Conservation (phyloP, 352 stramenopile genomes). For the Pythium folliculosum region DNA sequence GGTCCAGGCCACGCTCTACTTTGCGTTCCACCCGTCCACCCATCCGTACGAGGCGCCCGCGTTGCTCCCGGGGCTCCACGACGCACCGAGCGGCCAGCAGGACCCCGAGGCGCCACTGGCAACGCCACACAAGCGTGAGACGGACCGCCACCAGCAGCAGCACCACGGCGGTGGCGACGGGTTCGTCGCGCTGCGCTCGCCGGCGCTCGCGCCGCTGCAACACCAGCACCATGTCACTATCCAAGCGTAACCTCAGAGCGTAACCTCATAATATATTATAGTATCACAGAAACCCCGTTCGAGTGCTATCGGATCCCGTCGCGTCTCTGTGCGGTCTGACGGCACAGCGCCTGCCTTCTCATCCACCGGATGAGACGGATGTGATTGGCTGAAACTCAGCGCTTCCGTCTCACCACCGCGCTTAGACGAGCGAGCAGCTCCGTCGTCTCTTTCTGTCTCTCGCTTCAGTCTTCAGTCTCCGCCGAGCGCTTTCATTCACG, state of each 20-base stretch:
- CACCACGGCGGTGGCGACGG: neutral
- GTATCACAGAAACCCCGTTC: neutral
- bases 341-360: slow-evolving; percentile 1
- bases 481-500: neutral
- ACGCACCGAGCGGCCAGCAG: no score
- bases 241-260: neutral
- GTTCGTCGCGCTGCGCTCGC: neutral
- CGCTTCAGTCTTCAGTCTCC: neutral
- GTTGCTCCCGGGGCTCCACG: no score
- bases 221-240: neutral
- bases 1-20: slow-evolving; percentile 41
- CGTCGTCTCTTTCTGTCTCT: neutral
- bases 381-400: slow-evolving; percentile 20
- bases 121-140: neutral
- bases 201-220: neutral
- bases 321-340: slow-evolving; percentile 2
- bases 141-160: neutral
- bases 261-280: neutral
- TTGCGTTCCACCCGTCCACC: slow-evolving; percentile 37
- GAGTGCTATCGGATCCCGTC: neutral
- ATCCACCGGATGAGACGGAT: slow-evolving; percentile 9
- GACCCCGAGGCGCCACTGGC: no score
- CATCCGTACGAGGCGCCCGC: slow-evolving; percentile 11
- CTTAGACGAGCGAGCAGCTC: slow-evolving; percentile 12
- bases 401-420: slow-evolving; percentile 14